phyloP scores from a whole-genome alignment of 2,329 filamentous ascomycete genomes.

The Fusarium zealandicum region DNA sequence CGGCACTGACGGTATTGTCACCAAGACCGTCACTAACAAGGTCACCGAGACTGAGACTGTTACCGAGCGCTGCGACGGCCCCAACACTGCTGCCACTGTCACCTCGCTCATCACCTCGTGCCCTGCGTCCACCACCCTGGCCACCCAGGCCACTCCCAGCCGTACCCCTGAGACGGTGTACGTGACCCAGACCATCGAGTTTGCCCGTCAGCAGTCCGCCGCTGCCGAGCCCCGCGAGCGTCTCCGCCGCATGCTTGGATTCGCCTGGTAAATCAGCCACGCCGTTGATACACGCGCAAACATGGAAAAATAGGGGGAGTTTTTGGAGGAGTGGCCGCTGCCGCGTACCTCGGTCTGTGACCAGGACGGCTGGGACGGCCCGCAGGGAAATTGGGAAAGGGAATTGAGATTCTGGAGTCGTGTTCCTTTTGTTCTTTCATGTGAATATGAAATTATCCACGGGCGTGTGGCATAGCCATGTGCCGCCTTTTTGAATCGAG shows the following conservation, averaged over 20 bases:
- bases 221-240: conserved; percentile 17
- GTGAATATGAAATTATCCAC: conserved; percentile 31
- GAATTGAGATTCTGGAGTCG: conserved; percentile 27
- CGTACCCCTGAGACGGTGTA: conserved; percentile 38
- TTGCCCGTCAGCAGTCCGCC: conserved; percentile 11
- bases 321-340: conserved; percentile 12
- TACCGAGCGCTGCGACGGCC: conserved; percentile 5
- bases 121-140: conserved; percentile 33
- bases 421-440: conserved; percentile 33
- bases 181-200: conserved; percentile 35
- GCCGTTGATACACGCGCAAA: neutral
- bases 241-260: conserved; percentile 33
- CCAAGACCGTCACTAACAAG: conserved; percentile 29
- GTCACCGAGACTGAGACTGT: conserved; percentile 38
- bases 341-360: conserved; percentile 20
- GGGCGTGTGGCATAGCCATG: conserved; percentile 19
- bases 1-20: conserved; percentile 21
- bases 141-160: conserved; percentile 26
- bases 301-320: conserved; percentile 9
- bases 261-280: conserved; percentile 20
- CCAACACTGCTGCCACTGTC: conserved; percentile 22
- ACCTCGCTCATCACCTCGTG: conserved; percentile 29
- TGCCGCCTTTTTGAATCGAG: conserved; percentile 20
- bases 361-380: neutral
- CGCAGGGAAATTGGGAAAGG: conserved; percentile 8